Conservation (phyloP, 2,329 filamentous ascomycete genomes). For the Fusarium odoratissimum region DNA sequence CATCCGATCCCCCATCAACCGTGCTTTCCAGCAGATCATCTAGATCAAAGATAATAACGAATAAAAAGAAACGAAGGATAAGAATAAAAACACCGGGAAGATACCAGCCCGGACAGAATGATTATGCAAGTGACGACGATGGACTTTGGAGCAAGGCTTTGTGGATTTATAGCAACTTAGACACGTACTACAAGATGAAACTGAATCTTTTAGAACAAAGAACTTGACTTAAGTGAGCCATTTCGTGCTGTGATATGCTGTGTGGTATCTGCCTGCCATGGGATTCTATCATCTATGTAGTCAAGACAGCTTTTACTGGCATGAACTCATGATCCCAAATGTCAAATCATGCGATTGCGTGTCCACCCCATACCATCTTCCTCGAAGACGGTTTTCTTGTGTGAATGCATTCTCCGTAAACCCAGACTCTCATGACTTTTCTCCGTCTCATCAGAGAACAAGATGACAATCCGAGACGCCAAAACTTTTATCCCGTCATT, state of each 20-base stretch:
- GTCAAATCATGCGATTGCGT: not conserved
- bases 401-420: not conserved
- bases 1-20: slow-evolving; percentile 94
- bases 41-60: slow-evolving; percentile 60
- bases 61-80: slow-evolving; percentile 30
- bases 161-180: slow-evolving; percentile 42
- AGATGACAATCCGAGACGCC: slow-evolving; percentile 3
- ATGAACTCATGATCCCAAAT: slow-evolving; percentile 8
- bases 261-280: slow-evolving; percentile 11
- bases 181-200: slow-evolving; percentile 44
- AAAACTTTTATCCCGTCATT: slow-evolving; percentile 7
- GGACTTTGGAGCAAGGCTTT: slow-evolving; percentile 42
- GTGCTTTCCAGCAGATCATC: slow-evolving; percentile 96
- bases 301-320: slow-evolving; percentile 2
- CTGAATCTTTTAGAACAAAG: slow-evolving; percentile 43
- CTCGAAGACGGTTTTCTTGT: not conserved
- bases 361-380: not conserved
- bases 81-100: slow-evolving; percentile 23
- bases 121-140: slow-evolving; percentile 45
- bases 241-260: not conserved
- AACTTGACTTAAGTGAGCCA: not conserved
- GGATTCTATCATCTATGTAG: slow-evolving; percentile 20
- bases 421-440: not conserved
- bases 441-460: not conserved
- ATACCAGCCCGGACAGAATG: slow-evolving; percentile 31